These are phyloP conservation scores for Bipolaris zeicola DNA, from an alignment of 2,329 filamentous ascomycete genomes.

Conservation along the genomic window DNA sequence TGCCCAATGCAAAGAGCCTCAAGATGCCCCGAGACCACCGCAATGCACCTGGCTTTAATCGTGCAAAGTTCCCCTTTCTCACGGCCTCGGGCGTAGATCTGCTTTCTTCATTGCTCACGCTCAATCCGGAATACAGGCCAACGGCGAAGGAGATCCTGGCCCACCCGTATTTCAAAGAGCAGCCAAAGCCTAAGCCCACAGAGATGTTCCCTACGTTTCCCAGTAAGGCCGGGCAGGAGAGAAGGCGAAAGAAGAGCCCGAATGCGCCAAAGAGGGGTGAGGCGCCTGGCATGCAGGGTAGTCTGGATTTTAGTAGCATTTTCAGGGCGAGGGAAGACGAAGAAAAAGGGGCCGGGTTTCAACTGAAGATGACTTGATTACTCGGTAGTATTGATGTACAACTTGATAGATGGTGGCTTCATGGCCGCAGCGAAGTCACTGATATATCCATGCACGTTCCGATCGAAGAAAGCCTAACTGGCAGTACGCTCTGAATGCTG, in stretches of 20 bases:
- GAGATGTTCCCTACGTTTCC: constrained; percentile 97
- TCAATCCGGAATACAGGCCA: constrained; percentile 76
- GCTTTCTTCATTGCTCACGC: constrained; percentile 70
- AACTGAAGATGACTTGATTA: constrained; percentile 39
- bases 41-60: constrained; percentile 60
- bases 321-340: constrained; percentile 57
- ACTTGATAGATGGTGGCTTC: background rate
- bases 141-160: constrained; percentile 74
- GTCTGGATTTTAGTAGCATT: constrained; percentile 56
- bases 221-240: constrained; percentile 91
- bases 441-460: background rate
- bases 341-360: constrained; percentile 56
- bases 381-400: background rate
- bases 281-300: constrained; percentile 51
- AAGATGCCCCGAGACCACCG: constrained; percentile 60
- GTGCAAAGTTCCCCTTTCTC: constrained; percentile 79
- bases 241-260: constrained; percentile 73
- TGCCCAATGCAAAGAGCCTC: constrained; percentile 84
- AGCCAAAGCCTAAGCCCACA: constrained; percentile 86
- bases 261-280: constrained; percentile 82
- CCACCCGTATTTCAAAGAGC: constrained; percentile 85
- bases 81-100: constrained; percentile 75
- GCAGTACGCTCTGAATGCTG: background rate
- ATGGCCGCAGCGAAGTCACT: background rate
- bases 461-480: background rate